Evolutionary conservation across 495 filamentous ascomycete species (phyloP), one percentile per base, ranked within the genome.

Genomic region (Cudoniella acicularis): DNA sequence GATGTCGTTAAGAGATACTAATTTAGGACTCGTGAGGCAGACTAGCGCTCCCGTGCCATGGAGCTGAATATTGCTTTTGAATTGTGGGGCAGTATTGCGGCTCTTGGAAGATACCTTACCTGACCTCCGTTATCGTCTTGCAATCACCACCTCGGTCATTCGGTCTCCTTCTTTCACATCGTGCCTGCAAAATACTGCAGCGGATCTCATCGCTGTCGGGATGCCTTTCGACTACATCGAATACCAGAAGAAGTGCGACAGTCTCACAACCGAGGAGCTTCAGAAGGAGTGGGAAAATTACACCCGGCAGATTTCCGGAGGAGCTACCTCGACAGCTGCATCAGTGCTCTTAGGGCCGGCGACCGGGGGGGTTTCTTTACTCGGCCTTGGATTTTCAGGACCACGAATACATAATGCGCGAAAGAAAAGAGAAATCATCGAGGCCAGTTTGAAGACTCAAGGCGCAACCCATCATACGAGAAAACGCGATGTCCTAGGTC

Each of bases 341-440:
- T 64, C 63, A 6, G 64, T 67, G 13, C 49, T 70, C 43, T 65
- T 67, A 40, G 50, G 65, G 25, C 68, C 68, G 16, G 26, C 67
- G 22, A 70, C 68, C 0, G 50, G 49, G n/a, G 68, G 68, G 2
- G 59, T 70, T n/a, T 68, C 66, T 9, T 24, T 70, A 16, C 55
- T 70, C 17, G 68, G 68, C 0, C 54, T 70, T 36, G 68, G 68
- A 2, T 48, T 70, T 26, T 61, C 61, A 23, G 68, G 63, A 4
- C 68, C 68, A 2, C 52, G 65, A n/a, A 63, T 70, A n/a, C 68
- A 70, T 52, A 70, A 70, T 49, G 66, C 66, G n/a, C 49, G 68
- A 10, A 70, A 70, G 60, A 70, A 70, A 48, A 60, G 68, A 24
- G 68, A 70, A 49, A 70, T 70, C 46, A 70, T 70, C 46, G 66